These are phyloP conservation scores for Aureobasidium leucospermi DNA, from an alignment of 2,329 filamentous ascomycete species.

Conservation along the genomic window DNA sequence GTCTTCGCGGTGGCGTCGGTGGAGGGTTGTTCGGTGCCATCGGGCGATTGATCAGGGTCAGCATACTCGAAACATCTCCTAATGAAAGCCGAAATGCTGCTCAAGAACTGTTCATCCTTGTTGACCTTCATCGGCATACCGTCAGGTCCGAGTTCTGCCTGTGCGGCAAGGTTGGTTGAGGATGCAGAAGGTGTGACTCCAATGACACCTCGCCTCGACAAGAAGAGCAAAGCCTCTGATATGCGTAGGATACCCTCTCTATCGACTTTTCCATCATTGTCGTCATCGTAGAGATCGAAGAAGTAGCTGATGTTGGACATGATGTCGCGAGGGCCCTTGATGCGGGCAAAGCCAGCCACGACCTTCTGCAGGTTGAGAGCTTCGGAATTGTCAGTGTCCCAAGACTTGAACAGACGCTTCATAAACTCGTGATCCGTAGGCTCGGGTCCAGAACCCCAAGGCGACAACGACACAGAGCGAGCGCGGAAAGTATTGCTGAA, in stretches of 20 bases:
- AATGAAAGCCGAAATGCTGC: conserved; percentile 92
- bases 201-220: conserved; percentile 81
- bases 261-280: conserved; percentile 83
- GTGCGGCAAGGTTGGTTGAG: conserved; percentile 42
- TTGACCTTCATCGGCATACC: conserved; percentile 38
- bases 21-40: conserved; percentile 20
- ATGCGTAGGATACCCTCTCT: conserved; percentile 91
- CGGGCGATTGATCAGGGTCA: conserved; percentile 65
- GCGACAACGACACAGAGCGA: conserved; percentile 38
- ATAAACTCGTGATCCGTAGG: conserved; percentile 95
- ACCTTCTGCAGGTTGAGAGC: conserved; percentile 83
- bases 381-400: conserved; percentile 74
- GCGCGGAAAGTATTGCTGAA: conserved; percentile 42
- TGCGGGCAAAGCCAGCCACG: conserved; percentile 78
- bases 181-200: conserved; percentile 62
- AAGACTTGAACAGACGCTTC: conserved; percentile 75
- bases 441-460: conserved; percentile 55
- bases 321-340: conserved; percentile 91
- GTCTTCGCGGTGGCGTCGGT: conserved; percentile 18
- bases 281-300: conserved; percentile 94
- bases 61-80: conserved; percentile 96
- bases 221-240: conserved; percentile 85
- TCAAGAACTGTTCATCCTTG: conserved; percentile 80
- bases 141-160: conserved; percentile 26
- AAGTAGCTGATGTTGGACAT: conserved; percentile 98